These are phyloP conservation scores for Sabuloglossum arenarium DNA, from an alignment of 495 filamentous ascomycete species.

Conservation along the genomic window DNA sequence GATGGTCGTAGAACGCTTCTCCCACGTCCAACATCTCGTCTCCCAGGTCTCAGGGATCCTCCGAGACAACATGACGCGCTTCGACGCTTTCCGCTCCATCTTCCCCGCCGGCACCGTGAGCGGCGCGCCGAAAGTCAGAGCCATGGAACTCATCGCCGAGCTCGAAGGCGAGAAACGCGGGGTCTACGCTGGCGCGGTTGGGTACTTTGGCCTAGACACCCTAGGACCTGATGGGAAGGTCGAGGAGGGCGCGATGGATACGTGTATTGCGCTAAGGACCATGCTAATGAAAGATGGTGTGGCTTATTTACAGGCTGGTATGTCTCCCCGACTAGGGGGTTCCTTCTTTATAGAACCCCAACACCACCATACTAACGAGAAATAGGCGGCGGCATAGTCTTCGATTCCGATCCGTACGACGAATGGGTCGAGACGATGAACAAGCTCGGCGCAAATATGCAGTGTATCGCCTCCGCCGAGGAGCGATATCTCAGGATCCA, in stretches of 20 bases:
- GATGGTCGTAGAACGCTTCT: slow-evolving; percentile 93
- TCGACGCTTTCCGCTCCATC: slow-evolving; percentile 88
- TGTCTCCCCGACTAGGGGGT: too few relatives aligned
- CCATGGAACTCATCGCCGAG: slow-evolving; percentile 94
- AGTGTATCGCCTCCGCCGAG: too few relatives aligned
- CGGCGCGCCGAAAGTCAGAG: slow-evolving; percentile 85
- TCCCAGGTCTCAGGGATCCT: slow-evolving; percentile 84
- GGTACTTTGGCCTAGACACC: slow-evolving; percentile 61
- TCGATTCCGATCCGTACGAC: neutral
- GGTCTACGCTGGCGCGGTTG: slow-evolving; percentile 91
- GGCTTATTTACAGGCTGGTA: slow-evolving; percentile 85
- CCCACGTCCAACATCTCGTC: slow-evolving; percentile 89
- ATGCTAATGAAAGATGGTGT: slow-evolving; percentile 86
- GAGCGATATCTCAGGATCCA: too few relatives aligned
- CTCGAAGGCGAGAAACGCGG: slow-evolving; percentile 84
- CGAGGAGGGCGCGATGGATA: slow-evolving; percentile 85
- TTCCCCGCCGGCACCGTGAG: slow-evolving; percentile 91
- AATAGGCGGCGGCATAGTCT: neutral
- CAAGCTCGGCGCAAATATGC: too few relatives aligned
- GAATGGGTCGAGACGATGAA: neutral
- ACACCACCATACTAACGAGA: neutral
- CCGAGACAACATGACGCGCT: slow-evolving; percentile 63
- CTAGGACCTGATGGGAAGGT: too few relatives aligned
- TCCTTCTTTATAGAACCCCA: neutral
- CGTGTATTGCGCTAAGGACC: slow-evolving; percentile 90